Base-by-base conservation (phyloP, 2,329 filamentous ascomycete species). In the Alternaria sp. region DNA sequence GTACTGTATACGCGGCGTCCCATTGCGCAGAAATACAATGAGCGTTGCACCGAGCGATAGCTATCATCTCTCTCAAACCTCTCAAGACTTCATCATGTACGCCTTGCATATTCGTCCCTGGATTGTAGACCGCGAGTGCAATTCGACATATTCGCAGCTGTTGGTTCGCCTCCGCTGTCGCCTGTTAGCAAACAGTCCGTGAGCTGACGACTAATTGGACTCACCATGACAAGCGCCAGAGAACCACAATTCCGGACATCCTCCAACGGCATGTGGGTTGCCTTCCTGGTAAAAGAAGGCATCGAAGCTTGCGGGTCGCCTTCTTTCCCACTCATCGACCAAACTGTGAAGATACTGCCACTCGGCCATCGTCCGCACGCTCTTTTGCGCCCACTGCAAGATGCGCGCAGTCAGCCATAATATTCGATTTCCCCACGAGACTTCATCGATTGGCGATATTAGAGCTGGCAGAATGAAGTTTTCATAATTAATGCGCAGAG, bases 241-340 rank as follows among this genome's bases (percentile, higher is more conserved):
- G 44, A 64, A 69, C 66, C 68, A 71, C n/a, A 73, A 17, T 23
- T 72, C 66, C 19, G 68, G 69, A 21, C 45, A 64, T 19, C 61
- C 61, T 11, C 44, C 46, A 21, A 46, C 23, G 10, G 19, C 26
- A 15, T 57, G 21, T 26, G 12, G 11, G 23, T 64, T 54, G 2
- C 59, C 57, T 26, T 62, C 59, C 13, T 58, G 66, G 30, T 64
- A 66, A 32, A 66, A 70, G 49, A 68, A 63, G 10, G 66, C 61
- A 25, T 70, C 49, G 51, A 71, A 70, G 30, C 61, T 64, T 13
- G 43, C 36, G 1, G 69, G 70, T 11, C 69, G 58, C 21, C 56
- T 56, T 9, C 30, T 50, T 46, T 73, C 66, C 69, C 70, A 73
- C n/a, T 67, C 64, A 19, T 71, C 60, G 19, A 71, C 64, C n/a